These are phyloP conservation scores for Parastagonospora avenae DNA, from an alignment of 2,329 filamentous ascomycete genomes.

Conservation along the genomic window DNA sequence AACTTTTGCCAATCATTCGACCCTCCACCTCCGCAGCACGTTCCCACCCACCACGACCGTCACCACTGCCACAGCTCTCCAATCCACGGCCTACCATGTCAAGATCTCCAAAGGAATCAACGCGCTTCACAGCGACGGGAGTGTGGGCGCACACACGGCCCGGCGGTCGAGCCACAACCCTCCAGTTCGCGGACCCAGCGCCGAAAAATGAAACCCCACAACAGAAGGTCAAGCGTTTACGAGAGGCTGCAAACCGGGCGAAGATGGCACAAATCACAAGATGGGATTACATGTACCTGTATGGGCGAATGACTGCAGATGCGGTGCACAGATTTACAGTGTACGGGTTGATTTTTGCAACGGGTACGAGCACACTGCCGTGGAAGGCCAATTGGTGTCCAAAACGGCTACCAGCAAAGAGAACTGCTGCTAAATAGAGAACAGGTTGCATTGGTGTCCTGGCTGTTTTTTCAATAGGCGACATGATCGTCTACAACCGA, in stretches of 20 bases:
- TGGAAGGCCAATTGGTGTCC: conserved; percentile 14
- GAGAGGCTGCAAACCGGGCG: conserved; percentile 55
- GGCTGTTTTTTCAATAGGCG: conserved; percentile 67
- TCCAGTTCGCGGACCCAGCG: conserved; percentile 48
- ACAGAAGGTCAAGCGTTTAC: conserved; percentile 59
- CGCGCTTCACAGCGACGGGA: conserved; percentile 74
- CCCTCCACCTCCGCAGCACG: conserved; percentile 23
- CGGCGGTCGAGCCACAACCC: conserved; percentile 47
- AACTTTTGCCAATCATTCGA: conserved; percentile 45
- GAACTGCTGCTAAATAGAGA: conserved; percentile 11
- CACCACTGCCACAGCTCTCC: conserved; percentile 4
- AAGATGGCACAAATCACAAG: conserved; percentile 57
- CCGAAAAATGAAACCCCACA: conserved; percentile 57
- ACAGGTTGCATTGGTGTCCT: conserved; percentile 64
- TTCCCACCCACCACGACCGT: conserved; percentile 11
- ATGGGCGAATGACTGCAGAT: conserved; percentile 57
- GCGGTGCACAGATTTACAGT: conserved; percentile 65
- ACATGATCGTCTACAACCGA: conserved; percentile 71
- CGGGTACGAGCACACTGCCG: conserved; percentile 52
- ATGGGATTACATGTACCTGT: conserved; percentile 55
- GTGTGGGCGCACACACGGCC: conserved; percentile 73
- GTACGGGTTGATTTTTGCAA: conserved; percentile 64
- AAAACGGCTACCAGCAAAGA: not conserved
- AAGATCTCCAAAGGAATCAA: conserved; percentile 78
- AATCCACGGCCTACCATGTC: conserved; percentile 50